Evolutionary conservation across 2,329 filamentous ascomycete species (phyloP).

Genomic region (Verticillium alfalfae): DNA sequence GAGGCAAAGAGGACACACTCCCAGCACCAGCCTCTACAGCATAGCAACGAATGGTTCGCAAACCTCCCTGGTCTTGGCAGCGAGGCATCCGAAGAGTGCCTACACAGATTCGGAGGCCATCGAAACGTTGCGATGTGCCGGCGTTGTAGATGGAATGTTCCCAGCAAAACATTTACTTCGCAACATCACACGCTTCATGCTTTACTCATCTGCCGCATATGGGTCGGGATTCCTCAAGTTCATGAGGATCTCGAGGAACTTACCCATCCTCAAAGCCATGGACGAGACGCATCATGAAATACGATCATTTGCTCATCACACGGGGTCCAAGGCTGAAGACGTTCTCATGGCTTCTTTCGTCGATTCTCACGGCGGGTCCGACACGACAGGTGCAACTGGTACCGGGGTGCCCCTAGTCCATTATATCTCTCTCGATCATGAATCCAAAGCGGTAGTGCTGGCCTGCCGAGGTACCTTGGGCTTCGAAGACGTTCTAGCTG

Average conservation of each 20-base stretch:
- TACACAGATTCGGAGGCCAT: slow-evolving; percentile 44
- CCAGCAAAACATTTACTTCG: slow-evolving; percentile 53
- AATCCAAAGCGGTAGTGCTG: slow-evolving; percentile 67
- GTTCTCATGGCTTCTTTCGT: slow-evolving; percentile 66
- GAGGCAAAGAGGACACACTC: slow-evolving; percentile 29
- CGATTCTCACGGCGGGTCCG: slow-evolving; percentile 62
- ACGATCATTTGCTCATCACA: slow-evolving; percentile 59
- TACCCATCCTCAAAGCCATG: slow-evolving; percentile 30
- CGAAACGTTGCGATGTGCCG: slow-evolving; percentile 42
- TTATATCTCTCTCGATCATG: slow-evolving; percentile 67
- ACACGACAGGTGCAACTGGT: slow-evolving; percentile 57
- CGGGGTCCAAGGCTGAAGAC: slow-evolving; percentile 49
- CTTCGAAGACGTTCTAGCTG: slow-evolving; percentile 68
- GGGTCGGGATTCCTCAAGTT: slow-evolving; percentile 58
- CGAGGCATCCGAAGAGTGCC: slow-evolving; percentile 40
- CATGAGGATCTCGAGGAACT: slow-evolving; percentile 53
- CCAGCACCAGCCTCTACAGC: slow-evolving; percentile 60
- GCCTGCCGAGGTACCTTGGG: slow-evolving; percentile 67
- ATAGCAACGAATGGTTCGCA: slow-evolving; percentile 51
- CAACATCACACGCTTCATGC: slow-evolving; percentile 60
- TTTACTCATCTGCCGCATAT: slow-evolving; percentile 62
- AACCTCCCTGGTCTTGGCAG: slow-evolving; percentile 45
- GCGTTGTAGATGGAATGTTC: slow-evolving; percentile 53
- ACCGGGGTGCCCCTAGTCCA: slow-evolving; percentile 67
- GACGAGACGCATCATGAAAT: slow-evolving; percentile 54